A percentile compares a stretch with the other conserved stretches of the same genome.
These are phyloP conservation scores for Ophiostoma angusticollis DNA, from an alignment of 2,329 filamentous ascomycete genomes.

Conservation along the genomic window DNA sequence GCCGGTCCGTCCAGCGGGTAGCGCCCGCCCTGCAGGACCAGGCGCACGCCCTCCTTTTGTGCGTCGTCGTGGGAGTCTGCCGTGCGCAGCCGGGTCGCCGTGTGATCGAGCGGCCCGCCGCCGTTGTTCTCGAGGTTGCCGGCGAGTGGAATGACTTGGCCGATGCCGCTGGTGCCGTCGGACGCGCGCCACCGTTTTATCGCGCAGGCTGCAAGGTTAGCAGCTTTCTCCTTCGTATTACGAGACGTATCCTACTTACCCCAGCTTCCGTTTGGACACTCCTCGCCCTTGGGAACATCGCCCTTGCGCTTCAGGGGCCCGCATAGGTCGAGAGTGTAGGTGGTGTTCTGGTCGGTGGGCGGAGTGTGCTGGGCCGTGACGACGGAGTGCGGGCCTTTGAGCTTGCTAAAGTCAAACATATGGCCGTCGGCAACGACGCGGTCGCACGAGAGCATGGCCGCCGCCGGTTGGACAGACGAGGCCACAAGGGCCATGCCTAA, in stretches of 20 bases:
- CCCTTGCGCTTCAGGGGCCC: conserved; percentile 49
- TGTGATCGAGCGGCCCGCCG: conserved; percentile 49
- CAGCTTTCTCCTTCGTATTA: no score
- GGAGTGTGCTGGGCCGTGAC: conserved; percentile 43
- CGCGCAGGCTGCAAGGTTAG: conserved; percentile 50
- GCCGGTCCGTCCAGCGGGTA: conserved; percentile 41
- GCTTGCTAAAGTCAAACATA: conserved; percentile 49
- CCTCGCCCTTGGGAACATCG: conserved; percentile 38
- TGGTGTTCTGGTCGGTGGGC: conserved; percentile 53
- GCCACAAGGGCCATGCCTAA: conserved; percentile 8
- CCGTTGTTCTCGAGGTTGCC: conserved; percentile 51
- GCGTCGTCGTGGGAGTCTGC: conserved; percentile 52
- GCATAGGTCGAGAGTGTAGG: conserved; percentile 73
- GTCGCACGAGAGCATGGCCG: conserved; percentile 47
- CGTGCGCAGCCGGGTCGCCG: conserved; percentile 51
- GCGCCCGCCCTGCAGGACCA: conserved; percentile 53
- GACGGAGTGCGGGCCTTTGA: conserved; percentile 57
- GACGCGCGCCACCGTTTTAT: conserved; percentile 47
- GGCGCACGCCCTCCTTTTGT: conserved; percentile 56
- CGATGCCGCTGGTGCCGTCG: conserved; percentile 32
- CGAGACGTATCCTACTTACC: no score
- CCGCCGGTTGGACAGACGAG: conserved; percentile 9
- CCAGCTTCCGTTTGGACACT: conserved; percentile 58
- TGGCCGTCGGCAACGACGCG: conserved; percentile 45
- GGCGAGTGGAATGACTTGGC: conserved; percentile 57